Percentiles rank a stretch among this genome's conserved stretches.
phyloP scores from a whole-genome alignment of 1,284 basidiomycete species.

The Tilletia setariae region DNA sequence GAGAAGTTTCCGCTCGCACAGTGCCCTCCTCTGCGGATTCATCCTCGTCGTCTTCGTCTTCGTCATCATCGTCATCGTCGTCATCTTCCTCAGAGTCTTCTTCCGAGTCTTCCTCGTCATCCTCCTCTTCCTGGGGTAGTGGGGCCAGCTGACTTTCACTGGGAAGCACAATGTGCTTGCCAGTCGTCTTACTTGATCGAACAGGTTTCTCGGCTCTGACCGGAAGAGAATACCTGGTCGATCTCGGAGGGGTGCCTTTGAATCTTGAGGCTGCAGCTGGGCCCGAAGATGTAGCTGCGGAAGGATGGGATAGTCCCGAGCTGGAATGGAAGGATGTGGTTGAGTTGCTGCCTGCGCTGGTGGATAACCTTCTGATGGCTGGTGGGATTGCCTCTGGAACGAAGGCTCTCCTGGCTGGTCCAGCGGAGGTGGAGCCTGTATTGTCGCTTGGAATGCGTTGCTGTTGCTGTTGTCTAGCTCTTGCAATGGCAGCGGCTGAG shows the following conservation, averaged over 20 bases:
- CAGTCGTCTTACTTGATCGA: conserved; percentile 82
- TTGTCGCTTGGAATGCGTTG: conserved; percentile 7
- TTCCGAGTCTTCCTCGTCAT: conserved; percentile 54
- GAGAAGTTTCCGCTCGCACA: conserved; percentile 19
- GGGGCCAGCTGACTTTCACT: conserved; percentile 86
- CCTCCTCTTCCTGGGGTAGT: conserved; percentile 58
- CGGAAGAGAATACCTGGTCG: conserved; percentile 50
- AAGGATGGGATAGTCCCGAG: no score
- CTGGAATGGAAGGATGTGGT: no score
- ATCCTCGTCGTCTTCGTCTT: conserved; percentile 53
- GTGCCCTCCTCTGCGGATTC: conserved; percentile 23
- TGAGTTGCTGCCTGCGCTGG: conserved; percentile 6
- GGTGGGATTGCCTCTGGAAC: not conserved
- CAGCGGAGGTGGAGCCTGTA: not conserved
- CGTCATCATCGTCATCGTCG: conserved; percentile 44
- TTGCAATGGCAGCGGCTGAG: conserved; percentile 12
- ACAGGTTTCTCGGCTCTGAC: conserved; percentile 58
- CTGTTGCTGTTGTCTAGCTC: conserved; percentile 19
- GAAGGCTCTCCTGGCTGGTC: not conserved
- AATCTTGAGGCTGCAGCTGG: conserved; percentile 30
- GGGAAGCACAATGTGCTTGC: conserved; percentile 85
- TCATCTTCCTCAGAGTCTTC: conserved; percentile 34
- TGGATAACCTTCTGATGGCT: not conserved
- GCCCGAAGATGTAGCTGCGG: no score
- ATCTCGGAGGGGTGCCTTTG: conserved; percentile 50